Evolutionary conservation across 768 basidiomycete genomes (phyloP).

Genomic region (Boletus sp.): DNA sequence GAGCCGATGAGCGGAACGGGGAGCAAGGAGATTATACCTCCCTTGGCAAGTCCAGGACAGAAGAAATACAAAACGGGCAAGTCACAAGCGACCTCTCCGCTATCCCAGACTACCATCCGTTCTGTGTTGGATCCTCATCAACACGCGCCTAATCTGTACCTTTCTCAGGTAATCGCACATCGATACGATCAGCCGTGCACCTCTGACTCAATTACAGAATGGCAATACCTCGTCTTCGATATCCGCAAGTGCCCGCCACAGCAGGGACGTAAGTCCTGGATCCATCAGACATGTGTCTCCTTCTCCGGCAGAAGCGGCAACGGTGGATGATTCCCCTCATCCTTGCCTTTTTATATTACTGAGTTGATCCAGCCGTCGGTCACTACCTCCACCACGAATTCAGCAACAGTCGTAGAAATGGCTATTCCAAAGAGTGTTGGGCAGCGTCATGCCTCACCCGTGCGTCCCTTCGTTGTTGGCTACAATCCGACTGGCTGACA

Average conservation of each 20-base stretch:
- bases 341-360: conserved; percentile 6
- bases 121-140: conserved; percentile 14
- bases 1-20: conserved; percentile 11
- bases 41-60: not conserved
- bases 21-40: not conserved
- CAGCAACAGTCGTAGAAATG: conserved; percentile 12
- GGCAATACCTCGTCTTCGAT: conserved; percentile 14
- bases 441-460: not conserved
- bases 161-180: conserved; percentile 15
- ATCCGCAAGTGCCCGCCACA: conserved; percentile 3
- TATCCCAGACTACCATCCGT: conserved; percentile 3
- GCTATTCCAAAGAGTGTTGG: conserved; percentile 6
- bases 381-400: conserved; percentile 1
- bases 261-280: conserved; percentile 3
- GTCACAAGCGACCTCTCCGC: conserved; percentile 1
- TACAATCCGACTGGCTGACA: not conserved
- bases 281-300: conserved; percentile 7
- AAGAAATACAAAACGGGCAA: conserved; percentile 17
- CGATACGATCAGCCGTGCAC: not conserved
- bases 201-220: conserved; percentile 20
- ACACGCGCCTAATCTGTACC: conserved; percentile 2
- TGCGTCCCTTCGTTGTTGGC: conserved; percentile 7
- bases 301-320: conserved; percentile 7
- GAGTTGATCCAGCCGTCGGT: conserved; percentile 10
- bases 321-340: conserved; percentile 15